Percentiles rank a stretch among this genome's conserved stretches.
Conservation (phyloP, 2,329 filamentous ascomycete genomes). For the Verticillium tricorpus region DNA sequence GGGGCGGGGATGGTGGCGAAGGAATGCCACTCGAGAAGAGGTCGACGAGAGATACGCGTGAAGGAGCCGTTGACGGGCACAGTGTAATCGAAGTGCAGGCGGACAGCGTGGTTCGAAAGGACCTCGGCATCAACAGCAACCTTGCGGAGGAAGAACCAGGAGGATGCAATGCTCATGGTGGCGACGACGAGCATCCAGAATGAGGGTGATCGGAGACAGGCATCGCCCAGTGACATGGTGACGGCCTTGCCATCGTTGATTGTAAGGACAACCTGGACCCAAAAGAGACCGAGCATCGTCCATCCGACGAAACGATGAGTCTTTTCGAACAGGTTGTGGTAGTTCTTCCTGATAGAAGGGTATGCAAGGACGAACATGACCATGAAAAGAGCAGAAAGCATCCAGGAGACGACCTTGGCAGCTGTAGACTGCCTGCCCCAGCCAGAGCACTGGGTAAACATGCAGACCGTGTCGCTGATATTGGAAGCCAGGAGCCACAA, state of each 20-base stretch:
- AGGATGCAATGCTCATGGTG: constrained; percentile 62
- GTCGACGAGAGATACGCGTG: constrained; percentile 56
- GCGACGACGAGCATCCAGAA: constrained; percentile 66
- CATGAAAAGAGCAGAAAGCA: constrained; percentile 53
- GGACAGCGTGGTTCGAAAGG: constrained; percentile 68
- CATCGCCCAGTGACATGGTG: constrained; percentile 26
- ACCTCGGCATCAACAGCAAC: constrained; percentile 61
- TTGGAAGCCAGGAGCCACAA: constrained; percentile 44
- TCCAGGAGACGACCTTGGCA: constrained; percentile 46
- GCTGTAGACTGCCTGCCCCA: constrained; percentile 32
- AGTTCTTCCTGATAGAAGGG: constrained; percentile 55
- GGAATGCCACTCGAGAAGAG: constrained; percentile 68
- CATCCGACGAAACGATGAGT: constrained; percentile 72
- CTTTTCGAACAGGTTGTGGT: constrained; percentile 67
- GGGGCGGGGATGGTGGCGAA: constrained; percentile 69
- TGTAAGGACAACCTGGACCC: constrained; percentile 55
- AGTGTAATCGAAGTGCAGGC: constrained; percentile 64
- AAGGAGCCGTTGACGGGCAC: constrained; percentile 52
- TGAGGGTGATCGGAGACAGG: constrained; percentile 32
- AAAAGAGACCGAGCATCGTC: constrained; percentile 58
- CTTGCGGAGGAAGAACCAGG: constrained; percentile 69
- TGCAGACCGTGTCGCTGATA: constrained; percentile 6
- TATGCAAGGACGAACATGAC: constrained; percentile 59
- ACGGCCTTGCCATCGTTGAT: constrained; percentile 37
- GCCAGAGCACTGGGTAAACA: constrained; percentile 11